phyloP scores from a whole-genome alignment of 805 yeast genomes.

The Metschnikowia colocasiae region DNA sequence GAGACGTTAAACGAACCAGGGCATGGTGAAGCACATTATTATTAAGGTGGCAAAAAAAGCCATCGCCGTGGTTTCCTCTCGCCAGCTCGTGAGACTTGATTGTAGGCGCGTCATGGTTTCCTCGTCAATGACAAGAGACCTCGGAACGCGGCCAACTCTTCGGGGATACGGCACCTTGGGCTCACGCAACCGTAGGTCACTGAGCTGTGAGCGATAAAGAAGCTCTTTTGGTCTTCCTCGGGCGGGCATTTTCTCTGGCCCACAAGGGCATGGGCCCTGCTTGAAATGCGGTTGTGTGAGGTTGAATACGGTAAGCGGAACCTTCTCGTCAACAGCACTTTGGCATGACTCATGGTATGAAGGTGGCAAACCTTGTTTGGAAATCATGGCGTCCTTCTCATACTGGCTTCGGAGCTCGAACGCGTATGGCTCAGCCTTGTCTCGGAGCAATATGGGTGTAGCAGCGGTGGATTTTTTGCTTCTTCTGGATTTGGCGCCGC shows the following conservation, averaged over 20 bases:
- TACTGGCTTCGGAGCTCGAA: background rate
- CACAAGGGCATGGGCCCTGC: background rate
- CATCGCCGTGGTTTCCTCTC: background rate
- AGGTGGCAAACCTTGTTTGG: background rate
- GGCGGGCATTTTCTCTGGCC: too few relatives aligned
- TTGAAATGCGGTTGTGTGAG: background rate
- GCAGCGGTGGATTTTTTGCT: background rate
- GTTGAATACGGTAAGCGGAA: background rate
- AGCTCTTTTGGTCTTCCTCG: slow-evolving; percentile 14
- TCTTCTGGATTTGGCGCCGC: background rate
- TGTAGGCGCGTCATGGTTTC: background rate
- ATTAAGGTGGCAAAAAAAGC: background rate
- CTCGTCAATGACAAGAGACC: background rate
- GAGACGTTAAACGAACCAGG: background rate
- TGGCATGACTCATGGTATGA: slow-evolving; percentile 1
- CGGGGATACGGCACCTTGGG: slow-evolving; percentile 3
- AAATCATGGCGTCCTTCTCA: background rate
- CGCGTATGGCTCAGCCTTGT: background rate
- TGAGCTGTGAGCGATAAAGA: slow-evolving; percentile 15
- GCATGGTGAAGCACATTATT: background rate
- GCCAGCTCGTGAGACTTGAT: background rate
- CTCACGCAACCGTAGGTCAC: slow-evolving; percentile 6
- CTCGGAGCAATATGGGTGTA: background rate
- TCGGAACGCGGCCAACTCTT: background rate
- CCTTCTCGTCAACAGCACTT: background rate